These are phyloP conservation scores for Apiotrichum akiyoshidainum DNA, from an alignment of 1,284 basidiomycete species.

Conservation along the genomic window DNA sequence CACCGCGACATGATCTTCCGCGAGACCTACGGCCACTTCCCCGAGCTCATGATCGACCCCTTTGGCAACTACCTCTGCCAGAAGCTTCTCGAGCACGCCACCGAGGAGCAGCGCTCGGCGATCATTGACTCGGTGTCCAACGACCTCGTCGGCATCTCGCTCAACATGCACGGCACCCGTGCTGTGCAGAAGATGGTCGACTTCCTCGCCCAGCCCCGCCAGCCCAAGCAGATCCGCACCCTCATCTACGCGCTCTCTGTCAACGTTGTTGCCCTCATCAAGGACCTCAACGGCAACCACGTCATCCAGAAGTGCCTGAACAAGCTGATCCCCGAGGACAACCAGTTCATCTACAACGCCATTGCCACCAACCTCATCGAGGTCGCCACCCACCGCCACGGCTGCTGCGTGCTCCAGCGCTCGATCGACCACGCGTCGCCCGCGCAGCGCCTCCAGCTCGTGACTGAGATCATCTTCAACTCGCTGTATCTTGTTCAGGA, in stretches of 20 bases:
- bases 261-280: conserved; percentile 98
- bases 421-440: conserved; percentile 93
- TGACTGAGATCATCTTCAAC: conserved; percentile 98
- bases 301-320: conserved; percentile 99
- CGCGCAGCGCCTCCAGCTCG: conserved; percentile 89
- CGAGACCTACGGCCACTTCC: conserved; percentile 96
- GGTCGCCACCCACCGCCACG: conserved; percentile 98
- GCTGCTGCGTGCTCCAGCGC: conserved; percentile 96
- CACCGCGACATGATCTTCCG: conserved; percentile 99
- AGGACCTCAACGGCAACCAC: conserved; percentile 99
- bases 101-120: conserved; percentile 93
- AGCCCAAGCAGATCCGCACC: conserved; percentile 85
- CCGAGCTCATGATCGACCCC: conserved; percentile 98
- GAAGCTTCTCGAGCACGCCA: conserved; percentile 95
- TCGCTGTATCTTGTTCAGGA: conserved; percentile 97
- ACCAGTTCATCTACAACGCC: conserved; percentile 99
- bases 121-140: conserved; percentile 97
- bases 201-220: conserved; percentile 90
- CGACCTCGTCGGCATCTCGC: conserved; percentile 94
- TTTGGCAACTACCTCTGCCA: conserved; percentile 99
- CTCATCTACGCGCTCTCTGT: conserved; percentile 95
- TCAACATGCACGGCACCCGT: conserved; percentile 99
- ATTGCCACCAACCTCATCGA: conserved; percentile 98
- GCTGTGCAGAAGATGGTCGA: conserved; percentile 99
- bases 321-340: conserved; percentile 94